Evolutionary conservation across 148 eudicot species (phyloP), one percentile per base, ranked within the genome.

Genomic region (Rhododendron ovatum): DNA sequence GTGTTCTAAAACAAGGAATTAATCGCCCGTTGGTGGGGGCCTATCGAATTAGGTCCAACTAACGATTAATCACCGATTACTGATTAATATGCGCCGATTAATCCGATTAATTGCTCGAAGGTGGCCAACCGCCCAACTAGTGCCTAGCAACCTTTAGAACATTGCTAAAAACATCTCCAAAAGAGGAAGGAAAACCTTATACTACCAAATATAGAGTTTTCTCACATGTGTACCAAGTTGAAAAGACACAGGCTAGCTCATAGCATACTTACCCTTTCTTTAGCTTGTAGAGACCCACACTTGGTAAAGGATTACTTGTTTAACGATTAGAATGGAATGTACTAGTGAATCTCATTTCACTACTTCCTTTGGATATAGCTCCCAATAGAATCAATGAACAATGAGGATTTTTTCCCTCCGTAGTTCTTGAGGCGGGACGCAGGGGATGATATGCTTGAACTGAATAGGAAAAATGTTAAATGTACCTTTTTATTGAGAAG

Each of bases 401-500:
- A 14, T 14, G 39, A 30, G 22, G 20, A 71, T 71, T 30, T 28
- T 30, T 15, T 4, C 2, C 37, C 18, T 15, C 76, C 0, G 14
- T 14, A 30, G 8, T 71, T 30, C 9, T 71, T 13, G 20, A 20
- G 39, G 20, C 28, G 20, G 20, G 76, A 33, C 7, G 45, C 6
- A 7, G 20, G 39, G 11, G 76, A 71, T 71, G 69, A 75, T 17
- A 43, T 33, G 30, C 15, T 26, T 20, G 59, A 74, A 43, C 3
- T 61, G 35, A 4, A 33, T 14, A 71, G 9, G 35, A 14, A 71
- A 71, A 30, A 14, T 33, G 39, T 9, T 30, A 71, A 33, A 81
- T 14, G 11, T 85, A 96, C 99, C 98, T 88, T 92, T 89, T 71
- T 92, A 87, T 96, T 92, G 35, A 96, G 88, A 45, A 95, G 93